Evolutionary conservation across 805 yeast genomes (phyloP), one percentile per base, ranked within the genome.

Genomic region (Blastobotrys attinorum): DNA sequence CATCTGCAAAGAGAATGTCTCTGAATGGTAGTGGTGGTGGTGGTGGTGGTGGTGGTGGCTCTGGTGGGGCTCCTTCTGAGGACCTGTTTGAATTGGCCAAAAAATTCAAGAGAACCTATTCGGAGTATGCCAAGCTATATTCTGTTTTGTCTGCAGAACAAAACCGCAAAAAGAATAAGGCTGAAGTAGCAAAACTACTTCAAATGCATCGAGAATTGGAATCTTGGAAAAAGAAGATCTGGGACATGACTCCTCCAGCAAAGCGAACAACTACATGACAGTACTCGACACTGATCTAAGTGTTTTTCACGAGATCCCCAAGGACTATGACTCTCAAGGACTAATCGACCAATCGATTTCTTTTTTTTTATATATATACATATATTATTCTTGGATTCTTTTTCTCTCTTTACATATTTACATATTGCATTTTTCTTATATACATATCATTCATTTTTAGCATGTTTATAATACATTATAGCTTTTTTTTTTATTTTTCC

Each of bases 191-290:
- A 54, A 64, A 61, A 54, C 59, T 78, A 39, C 65, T 69, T 53
- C 70, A 70, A 40, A 55, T 78, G 60, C 83, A 78, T 57, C 69
- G 68, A 25, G 65, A 67, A 34, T 59, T 79, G 40, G 67, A 73
- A 16, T 67, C 68, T 33, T 76, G 81, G 81, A 78, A 78, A 57
- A 67, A 66, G 46, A 66, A 70, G 51, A 62, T 78, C 16, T 76
- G 81, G 81, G 74, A 70, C n/a, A 13, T 13, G 38, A 22, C 37
- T 7, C n/a, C n/a, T n/a, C n/a, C n/a, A n/a, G n/a, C n/a, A n/a
- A n/a, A n/a, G n/a, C n/a, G n/a, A n/a, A n/a, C n/a, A n/a, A n/a
- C n/a, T n/a, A n/a, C n/a, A n/a, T n/a, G n/a, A n/a, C n/a, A n/a
- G n/a, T n/a, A n/a, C n/a, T n/a, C n/a, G n/a, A n/a, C n/a, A n/a